A percentile compares a stretch with the other conserved stretches of the same genome.
phyloP scores from a whole-genome alignment of 768 basidiomycete genomes.

The Hemileccinum impolitum region DNA sequence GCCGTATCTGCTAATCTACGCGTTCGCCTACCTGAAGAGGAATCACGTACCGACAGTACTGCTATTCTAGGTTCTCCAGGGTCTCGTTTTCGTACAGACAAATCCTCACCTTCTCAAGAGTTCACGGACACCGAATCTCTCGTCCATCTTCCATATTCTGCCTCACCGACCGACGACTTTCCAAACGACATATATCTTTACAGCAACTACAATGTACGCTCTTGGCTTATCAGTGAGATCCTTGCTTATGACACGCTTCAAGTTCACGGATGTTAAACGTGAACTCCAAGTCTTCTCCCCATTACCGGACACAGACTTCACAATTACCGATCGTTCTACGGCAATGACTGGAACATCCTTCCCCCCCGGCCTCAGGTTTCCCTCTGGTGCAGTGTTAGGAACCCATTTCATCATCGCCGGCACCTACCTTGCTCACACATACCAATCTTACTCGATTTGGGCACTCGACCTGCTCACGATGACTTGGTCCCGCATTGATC shows the following conservation, averaged over 20 bases:
- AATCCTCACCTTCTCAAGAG: constrained; percentile 41
- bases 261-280: constrained; percentile 94
- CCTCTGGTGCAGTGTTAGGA: constrained; percentile 89
- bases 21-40: constrained; percentile 68
- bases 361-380: constrained; percentile 95
- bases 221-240: constrained; percentile 1
- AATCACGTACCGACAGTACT: constrained; percentile 41
- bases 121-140: constrained; percentile 58
- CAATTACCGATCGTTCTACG: constrained; percentile 74
- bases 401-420: constrained; percentile 91
- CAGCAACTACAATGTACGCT: constrained; percentile 90
- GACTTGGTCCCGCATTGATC: constrained; percentile 86
- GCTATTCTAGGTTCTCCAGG: constrained; percentile 53
- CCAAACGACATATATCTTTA: constrained; percentile 89
- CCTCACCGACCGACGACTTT: constrained; percentile 64
- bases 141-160: constrained; percentile 74
- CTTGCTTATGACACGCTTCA: constrained; percentile 11
- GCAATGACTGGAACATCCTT: constrained; percentile 79
- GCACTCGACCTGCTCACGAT: constrained; percentile 81
- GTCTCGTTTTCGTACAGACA: constrained; percentile 53
- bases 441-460: constrained; percentile 96
- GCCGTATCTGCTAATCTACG: constrained; percentile 70
- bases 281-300: constrained; percentile 92
- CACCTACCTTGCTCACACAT: constrained; percentile 90
- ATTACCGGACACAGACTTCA: constrained; percentile 69